phyloP scores from a whole-genome alignment of 1,284 basidiomycete genomes.

The Cryptococcus floricola region DNA sequence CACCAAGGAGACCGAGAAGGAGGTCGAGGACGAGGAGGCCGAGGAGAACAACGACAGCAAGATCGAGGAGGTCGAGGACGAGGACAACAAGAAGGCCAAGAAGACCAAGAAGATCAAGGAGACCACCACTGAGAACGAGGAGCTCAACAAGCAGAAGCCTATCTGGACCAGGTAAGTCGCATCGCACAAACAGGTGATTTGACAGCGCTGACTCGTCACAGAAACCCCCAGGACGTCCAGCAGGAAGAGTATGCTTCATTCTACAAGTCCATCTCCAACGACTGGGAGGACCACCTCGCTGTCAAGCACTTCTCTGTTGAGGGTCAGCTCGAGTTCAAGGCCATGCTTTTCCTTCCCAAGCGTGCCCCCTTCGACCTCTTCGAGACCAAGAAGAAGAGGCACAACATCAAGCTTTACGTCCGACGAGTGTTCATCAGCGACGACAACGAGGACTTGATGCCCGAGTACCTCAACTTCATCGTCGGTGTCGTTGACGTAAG shows the following conservation, averaged over 20 bases:
- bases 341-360: conserved; percentile 95
- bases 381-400: conserved; percentile 99
- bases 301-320: conserved; percentile 99
- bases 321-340: conserved; percentile 99
- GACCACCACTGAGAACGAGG: conserved; percentile 83
- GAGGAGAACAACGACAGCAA: conserved; percentile 65
- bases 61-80: conserved; percentile 76
- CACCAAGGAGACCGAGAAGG: conserved; percentile 99
- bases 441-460: conserved; percentile 99
- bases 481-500: conserved; percentile 89
- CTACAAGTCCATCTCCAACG: conserved; percentile 99
- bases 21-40: conserved; percentile 65
- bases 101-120: conserved; percentile 98
- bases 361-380: conserved; percentile 98
- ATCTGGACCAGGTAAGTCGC: conserved; percentile 75
- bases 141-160: conserved; percentile 99
- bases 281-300: conserved; percentile 99
- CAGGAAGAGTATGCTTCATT: conserved; percentile 91
- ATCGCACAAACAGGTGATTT: neutral
- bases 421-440: conserved; percentile 99
- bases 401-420: conserved; percentile 99
- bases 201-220: conserved; percentile 13
- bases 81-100: conserved; percentile 64
- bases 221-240: conserved; percentile 91
- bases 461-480: conserved; percentile 99